A percentile compares a stretch with the other conserved stretches of the same genome.
Conservation (phyloP, 371 early-diverging fungal genomes). For the Circinella minor region DNA sequence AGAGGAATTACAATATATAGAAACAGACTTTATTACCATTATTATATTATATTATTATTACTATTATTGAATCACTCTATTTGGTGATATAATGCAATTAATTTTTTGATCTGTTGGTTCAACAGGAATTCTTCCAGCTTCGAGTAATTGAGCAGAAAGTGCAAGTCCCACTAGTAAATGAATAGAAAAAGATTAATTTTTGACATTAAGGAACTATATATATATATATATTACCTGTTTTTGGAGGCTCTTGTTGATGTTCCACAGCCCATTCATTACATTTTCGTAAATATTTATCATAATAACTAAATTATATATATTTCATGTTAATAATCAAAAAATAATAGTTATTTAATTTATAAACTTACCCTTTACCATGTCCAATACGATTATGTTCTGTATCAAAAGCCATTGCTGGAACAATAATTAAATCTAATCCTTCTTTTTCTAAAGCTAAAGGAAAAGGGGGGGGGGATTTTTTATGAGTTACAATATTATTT, state of each 20-base stretch:
- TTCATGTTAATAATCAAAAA: neutral
- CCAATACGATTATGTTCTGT: constrained; percentile 64
- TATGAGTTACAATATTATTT: neutral
- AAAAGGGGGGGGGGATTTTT: neutral
- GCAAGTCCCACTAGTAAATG: constrained; percentile 57
- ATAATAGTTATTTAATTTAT: neutral
- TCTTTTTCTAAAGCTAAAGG: constrained; percentile 52
- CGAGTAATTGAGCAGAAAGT: constrained; percentile 59
- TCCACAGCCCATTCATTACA: constrained; percentile 37
- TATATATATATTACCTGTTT: constrained; percentile 29
- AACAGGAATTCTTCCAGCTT: constrained; percentile 39
- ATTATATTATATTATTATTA: neutral
- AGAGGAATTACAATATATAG: neutral
- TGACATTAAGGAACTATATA: neutral
- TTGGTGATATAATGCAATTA: constrained; percentile 40
- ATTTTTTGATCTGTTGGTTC: constrained; percentile 49
- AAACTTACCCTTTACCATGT: constrained; percentile 72
- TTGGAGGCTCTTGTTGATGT: constrained; percentile 25
- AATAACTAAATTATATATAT: constrained; percentile 30
- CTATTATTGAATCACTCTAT: constrained; percentile 19
- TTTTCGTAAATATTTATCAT: constrained; percentile 44
- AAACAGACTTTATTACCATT: neutral
- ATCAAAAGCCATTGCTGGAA: constrained; percentile 76
- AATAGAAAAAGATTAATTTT: neutral
- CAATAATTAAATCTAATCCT: constrained; percentile 68